These are phyloP conservation scores for Chrysoporthe puriensis DNA, from an alignment of 2,329 filamentous ascomycete species.

Conservation along the genomic window DNA sequence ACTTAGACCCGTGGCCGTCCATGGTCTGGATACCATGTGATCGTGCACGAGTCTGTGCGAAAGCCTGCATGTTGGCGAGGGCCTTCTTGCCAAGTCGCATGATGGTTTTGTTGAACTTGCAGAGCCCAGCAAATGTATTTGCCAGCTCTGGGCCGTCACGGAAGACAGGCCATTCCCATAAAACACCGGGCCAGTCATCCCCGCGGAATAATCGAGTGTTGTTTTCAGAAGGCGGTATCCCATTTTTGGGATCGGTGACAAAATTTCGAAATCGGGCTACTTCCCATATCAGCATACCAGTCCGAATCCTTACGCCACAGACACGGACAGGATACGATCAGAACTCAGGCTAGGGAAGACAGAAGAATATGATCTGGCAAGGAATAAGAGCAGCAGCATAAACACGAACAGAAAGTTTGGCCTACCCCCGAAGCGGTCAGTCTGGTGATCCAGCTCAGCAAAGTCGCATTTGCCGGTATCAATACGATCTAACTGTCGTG, in stretches of 20 bases:
- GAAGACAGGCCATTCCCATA: conserved; percentile 51
- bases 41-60: conserved; percentile 29
- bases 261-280: conserved; percentile 39
- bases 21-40: background rate
- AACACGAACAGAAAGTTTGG: background rate
- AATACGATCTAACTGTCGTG: conserved; percentile 42
- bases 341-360: too few relatives aligned
- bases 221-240: conserved; percentile 29
- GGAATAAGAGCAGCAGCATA: too few relatives aligned
- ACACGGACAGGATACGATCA: background rate
- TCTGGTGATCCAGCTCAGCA: conserved; percentile 46
- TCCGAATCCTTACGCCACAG: too few relatives aligned
- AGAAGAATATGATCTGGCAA: background rate
- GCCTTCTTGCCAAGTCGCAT: conserved; percentile 44
- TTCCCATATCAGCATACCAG: conserved; percentile 12
- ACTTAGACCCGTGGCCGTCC: conserved; percentile 32
- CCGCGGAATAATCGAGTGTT: conserved; percentile 45
- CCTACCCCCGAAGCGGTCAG: conserved; percentile 41
- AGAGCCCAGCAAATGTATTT: conserved; percentile 46
- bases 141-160: conserved; percentile 52
- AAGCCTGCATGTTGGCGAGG: conserved; percentile 41
- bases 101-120: conserved; percentile 47
- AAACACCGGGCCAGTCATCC: conserved; percentile 43
- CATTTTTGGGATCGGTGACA: conserved; percentile 33
- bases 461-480: conserved; percentile 42